Evolutionary conservation across 306 rosid species (phyloP).

Genomic region (Bauhinia variegata): DNA sequence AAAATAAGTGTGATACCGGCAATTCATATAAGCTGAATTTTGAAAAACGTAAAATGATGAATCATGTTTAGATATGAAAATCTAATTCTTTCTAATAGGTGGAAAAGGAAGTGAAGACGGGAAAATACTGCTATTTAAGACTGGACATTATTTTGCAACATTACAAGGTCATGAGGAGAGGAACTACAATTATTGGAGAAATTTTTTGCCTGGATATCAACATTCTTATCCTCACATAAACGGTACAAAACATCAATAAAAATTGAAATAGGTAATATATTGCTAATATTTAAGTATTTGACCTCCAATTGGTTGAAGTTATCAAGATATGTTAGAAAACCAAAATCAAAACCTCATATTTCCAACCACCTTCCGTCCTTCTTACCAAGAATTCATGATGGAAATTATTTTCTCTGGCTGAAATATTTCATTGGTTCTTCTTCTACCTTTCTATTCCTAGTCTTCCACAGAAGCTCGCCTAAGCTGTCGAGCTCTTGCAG

Average conservation of each 20-base stretch:
- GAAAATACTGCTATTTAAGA: too few relatives aligned
- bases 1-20: neutral
- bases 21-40: conserved; percentile 15
- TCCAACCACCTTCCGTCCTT: conserved; percentile 3
- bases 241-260: conserved; percentile 4
- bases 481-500: neutral
- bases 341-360: conserved; percentile 6
- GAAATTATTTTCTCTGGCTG: neutral
- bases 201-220: too few relatives aligned
- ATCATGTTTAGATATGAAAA: too few relatives aligned
- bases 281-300: neutral
- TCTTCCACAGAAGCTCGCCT: conserved; percentile 1
- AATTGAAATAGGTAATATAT: neutral
- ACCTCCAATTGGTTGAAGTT: neutral
- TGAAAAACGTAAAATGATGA: conserved; percentile 11
- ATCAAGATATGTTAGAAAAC: conserved; percentile 6
- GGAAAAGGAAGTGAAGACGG: too few relatives aligned
- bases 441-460: conserved; percentile 1
- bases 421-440: conserved; percentile 1
- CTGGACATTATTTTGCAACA: too few relatives aligned
- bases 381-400: neutral
- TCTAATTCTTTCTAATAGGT: too few relatives aligned
- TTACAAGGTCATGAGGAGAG: too few relatives aligned
- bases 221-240: neutral
- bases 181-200: too few relatives aligned